Base-by-base conservation (phyloP, 1,139 yeast genomes). In the Taphrina confusa region DNA sequence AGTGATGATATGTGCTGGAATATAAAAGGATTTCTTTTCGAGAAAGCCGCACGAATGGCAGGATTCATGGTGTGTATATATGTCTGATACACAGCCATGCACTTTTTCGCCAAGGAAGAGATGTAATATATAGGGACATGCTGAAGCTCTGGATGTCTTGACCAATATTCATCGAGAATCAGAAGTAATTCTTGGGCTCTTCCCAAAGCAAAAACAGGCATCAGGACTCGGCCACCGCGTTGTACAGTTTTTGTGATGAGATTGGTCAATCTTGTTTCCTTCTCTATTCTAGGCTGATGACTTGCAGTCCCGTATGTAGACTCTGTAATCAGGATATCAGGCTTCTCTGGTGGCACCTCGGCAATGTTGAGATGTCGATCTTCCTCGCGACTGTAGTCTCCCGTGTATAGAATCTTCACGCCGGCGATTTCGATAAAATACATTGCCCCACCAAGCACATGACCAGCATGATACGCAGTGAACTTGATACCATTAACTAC, bases 381-480 rank as follows among this genome's bases (percentile, higher is more conserved):
- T 69, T 89, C 91, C 71, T 91, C 98, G 67, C 98, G 79, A 2
- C 97, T 90, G 69, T 88, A 92, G 72, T 92, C 99, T 57, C 99
- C 99, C 0, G 99, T 92, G 71, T 91, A 92, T 58, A 94, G 74
- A 1, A 90, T 57, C 52, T 89, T 87, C 64, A 92, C 76, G 0
- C 97, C 97, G 6, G 96, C 97, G 68, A 94, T 86, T 72, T 92
- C 99, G 54, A 92, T 82, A 66, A 92, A 84, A 71, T 85, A 92
- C 97, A 92, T 92, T 36, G 98, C 97, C 12, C 98, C 97, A 57
- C 99, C 99, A 56, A 92, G 77, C 18, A 92, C 99, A 78, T 92
- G 99, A 14, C 99, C 99, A 2, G 98, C 99, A 74, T 92, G 98
- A 72, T 86, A 94, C 3, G 98, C 98, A 0, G 98, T 94, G 75